phyloP scores from a whole-genome alignment of 257 asterid species.

The Cynanchum wilfordii region DNA sequence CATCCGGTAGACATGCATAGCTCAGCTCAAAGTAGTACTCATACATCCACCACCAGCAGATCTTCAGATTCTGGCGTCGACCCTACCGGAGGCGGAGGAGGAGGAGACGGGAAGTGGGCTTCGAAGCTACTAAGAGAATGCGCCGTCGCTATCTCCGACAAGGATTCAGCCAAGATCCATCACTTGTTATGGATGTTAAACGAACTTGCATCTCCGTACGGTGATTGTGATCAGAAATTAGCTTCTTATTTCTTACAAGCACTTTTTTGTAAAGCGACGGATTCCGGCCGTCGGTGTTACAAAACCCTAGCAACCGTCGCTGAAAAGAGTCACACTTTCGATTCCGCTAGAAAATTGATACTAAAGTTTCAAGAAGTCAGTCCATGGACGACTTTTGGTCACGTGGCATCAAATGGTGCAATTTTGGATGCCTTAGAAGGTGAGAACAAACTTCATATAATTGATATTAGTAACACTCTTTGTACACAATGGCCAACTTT shows the following conservation, averaged over 20 bases:
- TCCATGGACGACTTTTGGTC: constrained; percentile 98
- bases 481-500: constrained; percentile 97
- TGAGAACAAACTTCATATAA: constrained; percentile 51
- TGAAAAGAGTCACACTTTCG: constrained; percentile 56
- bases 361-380: constrained; percentile 82
- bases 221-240: constrained; percentile 78
- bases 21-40: constrained; percentile 21
- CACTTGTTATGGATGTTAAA: constrained; percentile 85
- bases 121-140: constrained; percentile 61
- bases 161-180: constrained; percentile 64
- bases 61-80: constrained; percentile 36
- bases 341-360: constrained; percentile 47
- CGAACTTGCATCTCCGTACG: constrained; percentile 91
- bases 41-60: constrained; percentile 20
- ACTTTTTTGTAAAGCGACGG: constrained; percentile 66
- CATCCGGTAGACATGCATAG: constrained; percentile 29
- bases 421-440: constrained; percentile 81
- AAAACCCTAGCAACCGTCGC: constrained; percentile 59
- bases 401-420: constrained; percentile 88
- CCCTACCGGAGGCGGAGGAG: constrained; percentile 21
- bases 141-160: constrained; percentile 55
- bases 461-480: constrained; percentile 73
- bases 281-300: constrained; percentile 60
- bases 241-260: constrained; percentile 84
- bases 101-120: constrained; percentile 53